Percentiles rank a stretch among this genome's conserved stretches.
These are phyloP conservation scores for Suillus plorans DNA, from an alignment of 768 basidiomycete species.

Conservation along the genomic window DNA sequence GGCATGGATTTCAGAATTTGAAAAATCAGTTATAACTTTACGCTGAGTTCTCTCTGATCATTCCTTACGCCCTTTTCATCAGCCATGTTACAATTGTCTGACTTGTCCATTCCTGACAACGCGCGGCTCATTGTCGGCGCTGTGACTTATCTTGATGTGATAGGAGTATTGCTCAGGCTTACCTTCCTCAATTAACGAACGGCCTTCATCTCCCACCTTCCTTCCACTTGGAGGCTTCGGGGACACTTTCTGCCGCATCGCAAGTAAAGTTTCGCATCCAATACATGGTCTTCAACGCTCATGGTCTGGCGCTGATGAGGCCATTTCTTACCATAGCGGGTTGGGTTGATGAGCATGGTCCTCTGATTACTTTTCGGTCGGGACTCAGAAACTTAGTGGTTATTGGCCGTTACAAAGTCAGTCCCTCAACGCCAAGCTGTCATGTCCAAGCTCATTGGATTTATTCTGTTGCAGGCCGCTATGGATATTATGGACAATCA, in stretches of 20 bases:
- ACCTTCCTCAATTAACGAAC: neutral
- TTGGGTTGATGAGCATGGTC: neutral
- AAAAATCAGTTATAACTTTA: neutral
- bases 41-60: neutral
- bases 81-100: neutral
- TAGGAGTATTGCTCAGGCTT: neutral
- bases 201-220: neutral
- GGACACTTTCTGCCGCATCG: neutral
- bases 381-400: neutral
- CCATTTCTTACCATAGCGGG: neutral
- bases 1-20: neutral
- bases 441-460: neutral
- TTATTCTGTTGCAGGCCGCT: neutral
- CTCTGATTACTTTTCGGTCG: neutral
- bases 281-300: neutral
- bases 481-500: neutral
- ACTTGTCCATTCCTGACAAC: neutral
- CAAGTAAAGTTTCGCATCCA: neutral
- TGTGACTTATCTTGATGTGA: neutral
- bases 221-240: neutral
- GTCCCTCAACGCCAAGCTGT: neutral
- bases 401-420: neutral
- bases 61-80: neutral
- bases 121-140: neutral
- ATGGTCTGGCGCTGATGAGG: neutral